phyloP scores from a whole-genome alignment of 441 rosid species.

The Arabidopsis hybrid region DNA sequence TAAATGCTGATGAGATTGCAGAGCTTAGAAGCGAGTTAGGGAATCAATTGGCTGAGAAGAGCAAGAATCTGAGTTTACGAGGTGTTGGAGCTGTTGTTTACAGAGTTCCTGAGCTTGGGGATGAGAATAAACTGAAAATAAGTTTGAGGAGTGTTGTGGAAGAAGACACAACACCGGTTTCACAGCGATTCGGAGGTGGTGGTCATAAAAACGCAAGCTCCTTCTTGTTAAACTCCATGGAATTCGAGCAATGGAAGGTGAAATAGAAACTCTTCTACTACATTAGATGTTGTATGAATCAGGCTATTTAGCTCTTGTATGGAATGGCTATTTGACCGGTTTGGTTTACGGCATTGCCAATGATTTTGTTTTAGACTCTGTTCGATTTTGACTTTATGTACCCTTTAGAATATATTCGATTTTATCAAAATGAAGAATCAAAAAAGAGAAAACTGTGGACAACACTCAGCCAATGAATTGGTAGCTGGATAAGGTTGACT shows the following conservation, averaged over 20 bases:
- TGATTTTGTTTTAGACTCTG: background rate
- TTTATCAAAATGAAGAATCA: background rate
- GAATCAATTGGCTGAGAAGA: constrained; percentile 64
- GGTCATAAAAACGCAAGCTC: constrained; percentile 81
- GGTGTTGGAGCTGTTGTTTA: constrained; percentile 74
- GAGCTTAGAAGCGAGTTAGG: constrained; percentile 79
- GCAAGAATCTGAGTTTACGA: constrained; percentile 55
- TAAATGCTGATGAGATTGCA: constrained; percentile 57
- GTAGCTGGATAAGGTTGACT: constrained; percentile 1
- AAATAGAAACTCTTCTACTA: constrained; percentile 21
- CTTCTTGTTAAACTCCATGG: constrained; percentile 55
- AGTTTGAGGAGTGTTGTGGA: constrained; percentile 65
- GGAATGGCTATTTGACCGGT: constrained; percentile 8
- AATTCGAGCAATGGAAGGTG: constrained; percentile 65
- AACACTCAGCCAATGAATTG: background rate
- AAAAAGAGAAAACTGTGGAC: background rate
- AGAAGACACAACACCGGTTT: constrained; percentile 70
- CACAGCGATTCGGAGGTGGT: constrained; percentile 70
- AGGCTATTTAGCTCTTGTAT: background rate
- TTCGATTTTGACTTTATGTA: no score
- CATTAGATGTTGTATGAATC: background rate
- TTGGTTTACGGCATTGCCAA: constrained; percentile 10
- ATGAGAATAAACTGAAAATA: constrained; percentile 62
- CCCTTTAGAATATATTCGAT: no score
- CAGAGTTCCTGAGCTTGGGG: constrained; percentile 62